Conservation (phyloP, 2,329 filamentous ascomycete species). For the Fusarium denticulatum region DNA sequence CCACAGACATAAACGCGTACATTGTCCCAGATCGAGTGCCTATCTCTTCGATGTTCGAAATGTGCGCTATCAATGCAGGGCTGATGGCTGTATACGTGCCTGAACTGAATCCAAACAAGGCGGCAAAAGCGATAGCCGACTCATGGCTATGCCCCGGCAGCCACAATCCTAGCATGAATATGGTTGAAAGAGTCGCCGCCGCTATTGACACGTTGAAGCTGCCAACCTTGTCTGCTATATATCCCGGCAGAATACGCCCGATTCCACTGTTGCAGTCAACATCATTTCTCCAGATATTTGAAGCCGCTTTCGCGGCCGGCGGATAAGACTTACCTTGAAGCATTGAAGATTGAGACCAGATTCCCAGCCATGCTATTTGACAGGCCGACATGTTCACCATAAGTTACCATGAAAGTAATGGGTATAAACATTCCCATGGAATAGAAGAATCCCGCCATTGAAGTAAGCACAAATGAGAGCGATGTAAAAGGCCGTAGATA, state of each 20-base stretch:
- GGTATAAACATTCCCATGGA: neutral
- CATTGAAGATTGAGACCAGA: neutral
- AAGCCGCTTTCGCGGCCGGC: neutral
- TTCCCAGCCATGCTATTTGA: neutral
- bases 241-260: neutral
- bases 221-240: neutral
- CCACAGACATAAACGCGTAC: neutral
- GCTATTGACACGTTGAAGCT: neutral
- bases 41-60: neutral
- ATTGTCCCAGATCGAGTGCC: neutral
- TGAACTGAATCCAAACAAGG: neutral
- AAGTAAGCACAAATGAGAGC: neutral
- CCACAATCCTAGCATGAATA: neutral
- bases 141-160: neutral
- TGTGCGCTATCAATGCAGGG: neutral
- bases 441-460: neutral
- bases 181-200: neutral
- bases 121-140: neutral
- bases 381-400: neutral
- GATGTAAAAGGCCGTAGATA: neutral
- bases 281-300: neutral
- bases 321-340: neutral
- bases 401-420: neutral
- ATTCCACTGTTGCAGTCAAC: neutral
- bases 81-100: neutral